phyloP scores from a whole-genome alignment of 768 basidiomycete species.

The Naematelia encephala region DNA sequence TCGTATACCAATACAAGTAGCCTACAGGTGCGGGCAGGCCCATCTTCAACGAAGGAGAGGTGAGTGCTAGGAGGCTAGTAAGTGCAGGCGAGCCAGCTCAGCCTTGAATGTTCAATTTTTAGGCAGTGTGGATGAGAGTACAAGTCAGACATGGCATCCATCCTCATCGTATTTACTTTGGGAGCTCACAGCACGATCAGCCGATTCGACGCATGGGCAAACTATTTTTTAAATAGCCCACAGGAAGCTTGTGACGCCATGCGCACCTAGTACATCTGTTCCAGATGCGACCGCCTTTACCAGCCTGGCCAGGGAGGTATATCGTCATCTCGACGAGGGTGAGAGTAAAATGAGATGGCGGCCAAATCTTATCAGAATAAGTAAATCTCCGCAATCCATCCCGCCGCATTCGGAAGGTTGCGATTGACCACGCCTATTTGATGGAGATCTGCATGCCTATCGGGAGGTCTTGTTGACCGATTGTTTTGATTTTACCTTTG shows the following conservation, averaged over 20 bases:
- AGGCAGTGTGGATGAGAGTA: too few species aligned
- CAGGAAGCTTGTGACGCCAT: too few species aligned
- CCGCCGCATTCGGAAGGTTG: not conserved
- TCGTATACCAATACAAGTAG: conserved; percentile 40
- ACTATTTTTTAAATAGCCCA: too few species aligned
- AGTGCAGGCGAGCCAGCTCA: not conserved
- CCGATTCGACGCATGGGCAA: too few species aligned
- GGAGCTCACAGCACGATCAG: too few species aligned
- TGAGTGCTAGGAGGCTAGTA: not conserved
- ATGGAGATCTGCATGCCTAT: not conserved
- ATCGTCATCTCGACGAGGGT: not conserved
- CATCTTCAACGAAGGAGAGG: not conserved
- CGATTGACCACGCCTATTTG: not conserved
- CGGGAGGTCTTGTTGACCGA: too few species aligned
- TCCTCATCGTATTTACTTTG: too few species aligned
- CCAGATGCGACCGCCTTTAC: too few species aligned
- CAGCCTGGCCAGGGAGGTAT: too few species aligned
- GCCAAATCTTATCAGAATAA: not conserved
- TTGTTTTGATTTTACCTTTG: too few species aligned
- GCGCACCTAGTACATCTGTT: too few species aligned
- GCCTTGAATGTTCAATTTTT: not conserved
- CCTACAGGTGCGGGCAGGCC: conserved; percentile 18
- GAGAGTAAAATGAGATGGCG: not conserved
- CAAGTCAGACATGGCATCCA: too few species aligned
- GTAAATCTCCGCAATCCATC: not conserved